Base-by-base conservation (phyloP, 2,329 filamentous ascomycete genomes). In the Zopfia rhizophila region DNA sequence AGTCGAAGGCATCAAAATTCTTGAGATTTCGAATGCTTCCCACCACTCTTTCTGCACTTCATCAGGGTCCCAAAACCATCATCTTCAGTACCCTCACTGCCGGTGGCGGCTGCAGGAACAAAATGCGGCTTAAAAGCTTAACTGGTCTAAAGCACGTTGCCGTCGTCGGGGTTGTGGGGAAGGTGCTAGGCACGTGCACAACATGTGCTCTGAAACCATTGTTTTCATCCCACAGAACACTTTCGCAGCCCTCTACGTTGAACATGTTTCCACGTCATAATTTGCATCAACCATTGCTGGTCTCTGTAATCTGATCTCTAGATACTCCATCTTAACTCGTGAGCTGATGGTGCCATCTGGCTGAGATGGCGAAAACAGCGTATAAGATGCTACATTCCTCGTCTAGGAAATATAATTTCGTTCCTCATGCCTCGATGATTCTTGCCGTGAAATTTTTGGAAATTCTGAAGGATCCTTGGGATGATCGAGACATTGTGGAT, bases 61-160 rank as follows among this genome's bases (percentile, higher is more conserved):
- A 60, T 56, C 38, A 23, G 52, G 18, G 32, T 11, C 40, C 38
- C 45, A 54, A 48, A 46, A 47, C 42, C 43, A 44, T 36, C 28
- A 24, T 51, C 35, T 52, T 48, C 43, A 54, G 39, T 51, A 41
- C 53, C 46, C 53, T 59, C 53, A 53, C 59, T 63, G 64, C 58
- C 49, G 55, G 50, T 55, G 57, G 66, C 65, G 53, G 36, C 55
- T 64, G 66, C 62, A 68, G 65, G 64, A 60, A 66, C 64, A 5
- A 60, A 44, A 59, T 67, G 65, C 61, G 65, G 63, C 65, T 68
- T 53, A 60, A 67, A 68, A 66, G 65, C 67, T 69, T 66, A 61
- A 58, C 24, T 51, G 44, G 38, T 43, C 53, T 62, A 35, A 56
- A 53, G 38, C 43, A 53, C 47, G 44, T 58, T 47, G 53, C 51